Base-by-base conservation (phyloP, 179 eudicot genomes). In the Drosera spatulata region DNA sequence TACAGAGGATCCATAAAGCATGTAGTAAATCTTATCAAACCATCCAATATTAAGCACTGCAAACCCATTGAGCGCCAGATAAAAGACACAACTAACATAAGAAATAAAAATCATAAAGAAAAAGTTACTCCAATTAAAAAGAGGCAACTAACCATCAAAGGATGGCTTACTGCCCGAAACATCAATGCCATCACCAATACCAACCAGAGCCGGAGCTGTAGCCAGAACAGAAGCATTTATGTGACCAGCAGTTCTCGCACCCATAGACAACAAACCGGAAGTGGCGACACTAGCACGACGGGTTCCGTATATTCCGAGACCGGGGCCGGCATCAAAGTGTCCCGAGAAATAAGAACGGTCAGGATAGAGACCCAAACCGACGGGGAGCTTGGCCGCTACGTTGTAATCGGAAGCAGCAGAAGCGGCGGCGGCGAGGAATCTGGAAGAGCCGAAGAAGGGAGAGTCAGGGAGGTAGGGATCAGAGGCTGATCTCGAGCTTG, bases 161-260 rank as follows among this genome's bases (percentile, higher is more conserved):
- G 76, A 55, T 39, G 71, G 71, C 61, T 72, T 72, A 41, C 53
- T 45, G 47, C 41, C 33, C 58, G 61, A 6, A 15, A 67, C 48
- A 40, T 60, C 52, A 7, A 47, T 51, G 13, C 62, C 69, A 41
- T 8, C 11, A 7, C 50, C n/a, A 50, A 59, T 64, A 39, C 69
- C 41, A 59, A 65, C 50, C 73, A 63, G 63, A 2, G 59, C 40
- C 43, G 60, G 53, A 8, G 42, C 5, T 9, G 11, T n/a, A 50
- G 66, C 51, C 39, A 69, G 38, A 10, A 65, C 39, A 41, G 58
- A 12, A 2, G 58, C 10, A 53, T 48, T 5, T 33, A 22, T 7
- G 51, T 14, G 11, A 2, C 53, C n/a, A 50, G 53, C 53, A 50
- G n/a, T 56, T 50, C 50, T 10, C 10, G 44, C 62, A 39, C 2